phyloP scores from a whole-genome alignment of 164 flowering plant genomes.

The Sextonia rubra region DNA sequence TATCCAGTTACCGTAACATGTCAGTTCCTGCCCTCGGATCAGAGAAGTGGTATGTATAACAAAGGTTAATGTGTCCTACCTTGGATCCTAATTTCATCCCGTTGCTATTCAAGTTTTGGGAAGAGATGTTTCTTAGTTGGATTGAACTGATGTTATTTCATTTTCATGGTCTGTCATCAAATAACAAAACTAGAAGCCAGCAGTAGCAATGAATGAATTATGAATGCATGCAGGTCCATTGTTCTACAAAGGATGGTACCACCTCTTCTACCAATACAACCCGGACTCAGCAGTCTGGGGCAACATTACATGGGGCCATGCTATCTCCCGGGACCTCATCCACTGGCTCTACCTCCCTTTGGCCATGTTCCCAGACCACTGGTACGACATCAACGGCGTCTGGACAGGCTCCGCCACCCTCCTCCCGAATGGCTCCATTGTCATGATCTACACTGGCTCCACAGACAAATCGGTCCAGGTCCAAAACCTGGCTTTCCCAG shows the following conservation, averaged over 20 bases:
- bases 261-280: constrained; percentile 84
- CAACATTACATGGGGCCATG: constrained; percentile 84
- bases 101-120: no score
- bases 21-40: no score
- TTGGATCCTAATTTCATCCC: no score
- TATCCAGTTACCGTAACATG: no score
- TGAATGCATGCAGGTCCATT: constrained; percentile 54
- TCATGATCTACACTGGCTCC: constrained; percentile 86
- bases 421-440: constrained; percentile 54
- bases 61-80: no score
- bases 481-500: constrained; percentile 70
- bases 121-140: no score
- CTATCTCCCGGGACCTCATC: constrained; percentile 73
- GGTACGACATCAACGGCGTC: constrained; percentile 79
- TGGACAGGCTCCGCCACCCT: constrained; percentile 95
- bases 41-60: no score
- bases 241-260: constrained; percentile 87
- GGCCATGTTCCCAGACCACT: constrained; percentile 69
- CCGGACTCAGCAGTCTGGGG: constrained; percentile 86
- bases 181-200: no score
- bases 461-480: constrained; percentile 61
- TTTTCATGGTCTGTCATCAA: no score
- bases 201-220: background rate
- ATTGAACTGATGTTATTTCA: no score
- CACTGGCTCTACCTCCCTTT: constrained; percentile 78